phyloP scores from a whole-genome alignment of 331 rosid species.

The Dryas integrifolia region DNA sequence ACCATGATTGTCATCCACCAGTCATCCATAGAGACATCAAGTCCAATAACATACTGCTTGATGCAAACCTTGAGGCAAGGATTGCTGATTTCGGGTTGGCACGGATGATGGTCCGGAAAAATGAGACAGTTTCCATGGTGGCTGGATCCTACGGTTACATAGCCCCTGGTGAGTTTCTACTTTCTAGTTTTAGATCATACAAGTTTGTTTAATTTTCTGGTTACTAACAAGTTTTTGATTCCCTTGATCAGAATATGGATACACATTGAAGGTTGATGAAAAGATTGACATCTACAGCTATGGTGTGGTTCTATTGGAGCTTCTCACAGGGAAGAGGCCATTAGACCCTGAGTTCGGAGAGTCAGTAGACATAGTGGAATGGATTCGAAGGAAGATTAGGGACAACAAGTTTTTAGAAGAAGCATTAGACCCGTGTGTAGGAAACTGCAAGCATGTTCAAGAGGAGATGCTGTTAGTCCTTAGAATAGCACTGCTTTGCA shows the following conservation, averaged over 20 bases:
- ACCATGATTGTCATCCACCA: constrained; percentile 88
- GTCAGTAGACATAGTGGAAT: constrained; percentile 69
- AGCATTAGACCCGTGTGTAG: constrained; percentile 67
- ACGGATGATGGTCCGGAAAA: constrained; percentile 72
- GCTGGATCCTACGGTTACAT: constrained; percentile 92
- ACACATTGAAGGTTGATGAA: constrained; percentile 83
- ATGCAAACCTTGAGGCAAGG: constrained; percentile 84
- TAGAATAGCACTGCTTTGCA: constrained; percentile 80
- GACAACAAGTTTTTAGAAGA: constrained; percentile 58
- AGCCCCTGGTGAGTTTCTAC: constrained; percentile 70
- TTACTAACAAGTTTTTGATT: constrained; percentile 15
- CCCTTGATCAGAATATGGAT: constrained; percentile 72
- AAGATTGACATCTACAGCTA: constrained; percentile 83
- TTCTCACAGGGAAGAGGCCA: constrained; percentile 73
- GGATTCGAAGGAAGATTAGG: constrained; percentile 65
- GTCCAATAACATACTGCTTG: constrained; percentile 80
- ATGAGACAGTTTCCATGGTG: constrained; percentile 84
- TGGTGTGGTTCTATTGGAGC: constrained; percentile 79
- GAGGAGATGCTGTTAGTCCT: constrained; percentile 93
- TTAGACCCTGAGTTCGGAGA: constrained; percentile 73
- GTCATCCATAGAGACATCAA: constrained; percentile 90
- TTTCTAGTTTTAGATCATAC: constrained; percentile 18
- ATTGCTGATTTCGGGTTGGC: constrained; percentile 93
- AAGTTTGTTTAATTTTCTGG: neutral
- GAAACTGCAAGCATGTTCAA: constrained; percentile 77